Evolutionary conservation across 306 rosid genomes (phyloP).

Genomic region (Prunus armeniaca): DNA sequence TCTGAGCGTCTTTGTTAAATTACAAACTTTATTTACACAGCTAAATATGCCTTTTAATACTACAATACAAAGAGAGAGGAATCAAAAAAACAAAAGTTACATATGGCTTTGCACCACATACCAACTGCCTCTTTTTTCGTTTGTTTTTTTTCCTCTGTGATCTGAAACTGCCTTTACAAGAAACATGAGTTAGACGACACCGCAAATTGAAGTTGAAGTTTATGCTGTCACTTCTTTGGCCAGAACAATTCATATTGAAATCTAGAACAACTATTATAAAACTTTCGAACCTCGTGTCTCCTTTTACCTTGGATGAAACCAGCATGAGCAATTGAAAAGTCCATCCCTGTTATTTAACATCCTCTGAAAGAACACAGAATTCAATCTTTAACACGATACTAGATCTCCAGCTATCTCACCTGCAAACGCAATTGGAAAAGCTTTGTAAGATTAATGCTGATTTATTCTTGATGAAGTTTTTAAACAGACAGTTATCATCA

Average conservation of each 20-base stretch:
- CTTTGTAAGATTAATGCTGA: background rate
- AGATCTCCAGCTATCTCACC: constrained; percentile 54
- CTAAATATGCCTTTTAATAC: background rate
- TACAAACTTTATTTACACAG: background rate
- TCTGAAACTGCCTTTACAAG: background rate
- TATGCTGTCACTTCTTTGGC: background rate
- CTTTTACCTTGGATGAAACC: background rate
- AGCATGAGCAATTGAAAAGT: background rate
- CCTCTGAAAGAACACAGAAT: background rate
- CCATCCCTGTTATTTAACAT: background rate
- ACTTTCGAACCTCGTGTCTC: background rate
- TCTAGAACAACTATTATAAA: background rate
- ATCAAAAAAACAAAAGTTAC: background rate
- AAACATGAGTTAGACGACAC: background rate
- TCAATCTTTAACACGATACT: constrained; percentile 12
- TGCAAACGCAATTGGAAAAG: constrained; percentile 29
- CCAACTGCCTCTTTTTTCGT: background rate
- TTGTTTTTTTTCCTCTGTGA: background rate
- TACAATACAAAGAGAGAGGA: background rate
- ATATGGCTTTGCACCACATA: background rate
- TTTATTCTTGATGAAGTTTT: background rate
- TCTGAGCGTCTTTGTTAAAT: background rate
- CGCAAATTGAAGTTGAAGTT: background rate
- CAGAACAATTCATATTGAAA: background rate
- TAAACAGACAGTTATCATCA: background rate